A percentile compares a stretch with the other conserved stretches of the same genome.
These are phyloP conservation scores for Neonothopanus nambi DNA, from an alignment of 1,284 basidiomycete genomes.

Conservation along the genomic window DNA sequence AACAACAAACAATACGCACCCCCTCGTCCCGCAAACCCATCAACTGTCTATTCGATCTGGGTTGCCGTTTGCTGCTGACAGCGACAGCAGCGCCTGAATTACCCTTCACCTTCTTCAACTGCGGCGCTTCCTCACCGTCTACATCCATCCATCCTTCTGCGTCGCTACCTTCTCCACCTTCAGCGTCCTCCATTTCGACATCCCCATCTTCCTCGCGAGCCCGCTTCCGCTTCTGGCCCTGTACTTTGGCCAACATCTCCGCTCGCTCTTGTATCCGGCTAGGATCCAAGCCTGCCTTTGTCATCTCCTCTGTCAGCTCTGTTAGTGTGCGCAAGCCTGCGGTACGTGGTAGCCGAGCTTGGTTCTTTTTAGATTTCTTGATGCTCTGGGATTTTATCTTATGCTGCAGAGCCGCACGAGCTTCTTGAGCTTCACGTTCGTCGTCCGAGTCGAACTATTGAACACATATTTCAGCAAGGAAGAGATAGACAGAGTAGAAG, in stretches of 20 bases:
- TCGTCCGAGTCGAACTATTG: conserved; percentile 87
- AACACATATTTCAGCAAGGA: not conserved
- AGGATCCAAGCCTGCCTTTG: conserved; percentile 88
- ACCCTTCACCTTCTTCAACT: conserved; percentile 59
- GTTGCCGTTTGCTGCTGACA: conserved; percentile 52
- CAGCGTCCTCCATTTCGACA: conserved; percentile 42
- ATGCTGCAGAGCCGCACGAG: conserved; percentile 66
- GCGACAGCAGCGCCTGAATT: conserved; percentile 58
- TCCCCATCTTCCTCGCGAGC: conserved; percentile 45
- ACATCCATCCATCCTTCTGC: conserved; percentile 52
- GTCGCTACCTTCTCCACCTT: conserved; percentile 40
- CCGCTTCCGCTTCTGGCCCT: conserved; percentile 74
- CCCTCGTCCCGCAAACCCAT: conserved; percentile 78
- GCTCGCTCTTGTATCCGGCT: conserved; percentile 88
- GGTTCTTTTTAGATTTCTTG: conserved; percentile 90
- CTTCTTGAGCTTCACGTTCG: conserved; percentile 77
- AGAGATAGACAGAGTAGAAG: not conserved
- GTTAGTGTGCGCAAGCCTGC: conserved; percentile 84
- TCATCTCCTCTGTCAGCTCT: conserved; percentile 83
- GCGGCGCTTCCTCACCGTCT: conserved; percentile 38
- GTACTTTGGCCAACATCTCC: conserved; percentile 77
- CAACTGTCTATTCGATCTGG: conserved; percentile 45
- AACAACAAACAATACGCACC: conserved; percentile 42
- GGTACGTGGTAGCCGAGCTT: conserved; percentile 83
- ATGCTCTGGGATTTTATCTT: conserved; percentile 78